Conservation (phyloP, 140 eudicot genomes). For the Erigeron philadelphicus region DNA sequence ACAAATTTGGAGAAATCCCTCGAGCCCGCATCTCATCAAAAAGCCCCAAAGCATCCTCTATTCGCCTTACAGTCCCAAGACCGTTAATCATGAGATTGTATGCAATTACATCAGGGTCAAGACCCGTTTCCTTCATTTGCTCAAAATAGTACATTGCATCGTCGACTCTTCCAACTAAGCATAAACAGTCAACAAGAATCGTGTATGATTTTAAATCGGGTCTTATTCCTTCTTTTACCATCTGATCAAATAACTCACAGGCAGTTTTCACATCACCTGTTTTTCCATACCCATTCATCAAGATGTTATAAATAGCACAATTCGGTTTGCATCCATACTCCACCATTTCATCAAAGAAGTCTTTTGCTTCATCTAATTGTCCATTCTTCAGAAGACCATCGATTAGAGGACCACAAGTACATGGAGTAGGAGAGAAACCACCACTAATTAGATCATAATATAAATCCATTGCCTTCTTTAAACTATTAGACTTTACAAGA, state of each 20-base stretch:
- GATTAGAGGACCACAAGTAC: slow-evolving; percentile 85
- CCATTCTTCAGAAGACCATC: slow-evolving; percentile 72
- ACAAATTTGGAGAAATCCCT: slow-evolving; percentile 72
- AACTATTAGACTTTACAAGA: slow-evolving; percentile 62
- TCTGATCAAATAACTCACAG: slow-evolving; percentile 50
- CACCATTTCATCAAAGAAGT: slow-evolving; percentile 68
- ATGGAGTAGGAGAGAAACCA: slow-evolving; percentile 86
- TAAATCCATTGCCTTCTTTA: slow-evolving; percentile 67
- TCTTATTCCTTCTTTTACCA: slow-evolving; percentile 75
- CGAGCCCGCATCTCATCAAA: slow-evolving; percentile 61
- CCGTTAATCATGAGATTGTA: slow-evolving; percentile 89
- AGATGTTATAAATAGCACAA: slow-evolving; percentile 77
- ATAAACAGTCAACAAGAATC: slow-evolving; percentile 77
- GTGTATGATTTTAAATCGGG: slow-evolving; percentile 92
- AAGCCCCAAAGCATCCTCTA: slow-evolving; percentile 67
- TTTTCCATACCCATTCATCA: slow-evolving; percentile 86
- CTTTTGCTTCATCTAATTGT: slow-evolving; percentile 58
- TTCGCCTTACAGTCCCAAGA: slow-evolving; percentile 54
- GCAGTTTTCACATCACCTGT: slow-evolving; percentile 74
- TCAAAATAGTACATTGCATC: slow-evolving; percentile 68
- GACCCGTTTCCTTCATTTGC: slow-evolving; percentile 56
- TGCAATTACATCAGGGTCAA: slow-evolving; percentile 77
- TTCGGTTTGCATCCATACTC: slow-evolving; percentile 84
- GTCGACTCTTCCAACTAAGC: slow-evolving; percentile 52
- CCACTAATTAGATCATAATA: slow-evolving; percentile 73